Percentiles rank a stretch among this genome's conserved stretches.
These are phyloP conservation scores for Irpex sp. DNA, from an alignment of 1,284 basidiomycete species.

Conservation along the genomic window DNA sequence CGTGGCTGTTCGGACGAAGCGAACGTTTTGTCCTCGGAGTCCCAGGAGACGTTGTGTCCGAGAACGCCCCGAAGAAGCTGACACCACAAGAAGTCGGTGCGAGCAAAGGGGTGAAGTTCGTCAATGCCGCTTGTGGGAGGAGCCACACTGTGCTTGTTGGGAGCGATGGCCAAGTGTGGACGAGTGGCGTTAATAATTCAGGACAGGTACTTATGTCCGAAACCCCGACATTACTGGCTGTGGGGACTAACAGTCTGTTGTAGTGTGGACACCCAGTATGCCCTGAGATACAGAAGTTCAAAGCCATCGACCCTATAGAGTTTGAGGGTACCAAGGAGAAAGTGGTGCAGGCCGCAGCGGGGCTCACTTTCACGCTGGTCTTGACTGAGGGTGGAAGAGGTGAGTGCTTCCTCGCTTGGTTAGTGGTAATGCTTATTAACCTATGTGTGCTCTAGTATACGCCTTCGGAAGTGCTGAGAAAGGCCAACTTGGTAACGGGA, in stretches of 20 bases:
- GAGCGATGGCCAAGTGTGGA: slow-evolving; percentile 78
- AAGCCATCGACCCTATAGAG: slow-evolving; percentile 51
- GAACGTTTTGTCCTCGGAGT: slow-evolving; percentile 55
- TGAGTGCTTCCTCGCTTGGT: slow-evolving; percentile 25
- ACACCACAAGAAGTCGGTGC: slow-evolving; percentile 60
- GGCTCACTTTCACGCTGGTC: slow-evolving; percentile 79
- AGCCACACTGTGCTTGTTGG: slow-evolving; percentile 82
- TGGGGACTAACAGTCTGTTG: neutral
- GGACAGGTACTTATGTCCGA: slow-evolving; percentile 58
- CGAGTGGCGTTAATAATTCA: slow-evolving; percentile 75
- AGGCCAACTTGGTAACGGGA: slow-evolving; percentile 89
- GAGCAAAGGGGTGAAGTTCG: slow-evolving; percentile 57
- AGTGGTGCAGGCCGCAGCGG: slow-evolving; percentile 72
- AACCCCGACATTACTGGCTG: neutral
- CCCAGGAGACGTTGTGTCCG: slow-evolving; percentile 54
- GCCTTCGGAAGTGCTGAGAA: slow-evolving; percentile 89
- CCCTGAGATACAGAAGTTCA: slow-evolving; percentile 63
- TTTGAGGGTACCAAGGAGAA: slow-evolving; percentile 53
- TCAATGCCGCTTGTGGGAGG: slow-evolving; percentile 78
- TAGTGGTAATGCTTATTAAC: slow-evolving; percentile 1
- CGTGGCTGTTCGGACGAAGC: slow-evolving; percentile 86
- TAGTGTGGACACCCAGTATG: slow-evolving; percentile 70
- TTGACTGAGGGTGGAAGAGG: slow-evolving; percentile 77
- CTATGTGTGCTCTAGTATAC: slow-evolving; percentile 50
- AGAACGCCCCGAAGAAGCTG: slow-evolving; percentile 64